Evolutionary conservation across 2,329 filamentous ascomycete species (phyloP).

Genomic region (Verticillium isaacii): DNA sequence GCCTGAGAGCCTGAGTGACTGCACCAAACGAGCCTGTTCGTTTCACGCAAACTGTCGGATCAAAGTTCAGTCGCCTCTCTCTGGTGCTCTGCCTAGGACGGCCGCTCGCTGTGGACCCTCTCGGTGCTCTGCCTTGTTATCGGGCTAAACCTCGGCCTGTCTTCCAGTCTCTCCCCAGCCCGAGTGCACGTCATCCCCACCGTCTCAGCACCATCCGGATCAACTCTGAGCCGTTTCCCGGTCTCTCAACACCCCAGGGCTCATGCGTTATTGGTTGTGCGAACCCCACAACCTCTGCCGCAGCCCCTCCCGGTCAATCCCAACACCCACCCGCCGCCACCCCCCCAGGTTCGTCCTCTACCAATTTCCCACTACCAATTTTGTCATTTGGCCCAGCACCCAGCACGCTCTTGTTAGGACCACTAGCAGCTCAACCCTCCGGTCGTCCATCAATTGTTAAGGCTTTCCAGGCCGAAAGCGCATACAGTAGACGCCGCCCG

Average conservation of each 20-base stretch:
- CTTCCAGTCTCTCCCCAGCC: no score
- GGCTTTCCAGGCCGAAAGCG: slow-evolving; percentile 10
- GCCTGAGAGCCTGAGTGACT: not conserved
- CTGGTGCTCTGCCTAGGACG: no score
- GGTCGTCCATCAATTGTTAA: slow-evolving; percentile 9
- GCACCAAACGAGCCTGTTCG: no score
- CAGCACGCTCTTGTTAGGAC: slow-evolving; percentile 27
- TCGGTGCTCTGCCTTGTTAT: not conserved
- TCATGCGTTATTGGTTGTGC: not conserved
- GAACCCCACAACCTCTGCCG: not conserved
- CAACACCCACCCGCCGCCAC: slow-evolving; percentile 9
- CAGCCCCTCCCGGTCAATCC: not conserved
- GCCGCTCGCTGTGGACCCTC: not conserved
- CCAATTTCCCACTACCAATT: slow-evolving; percentile 37
- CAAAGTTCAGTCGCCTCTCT: no score
- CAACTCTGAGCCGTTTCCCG: not conserved
- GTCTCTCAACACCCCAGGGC: not conserved
- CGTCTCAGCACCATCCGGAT: not conserved
- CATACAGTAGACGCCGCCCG: not conserved
- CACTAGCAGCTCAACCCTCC: slow-evolving; percentile 15
- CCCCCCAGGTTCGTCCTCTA: slow-evolving; percentile 14
- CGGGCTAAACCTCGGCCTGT: slow-evolving; percentile 5
- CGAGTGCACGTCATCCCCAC: no score
- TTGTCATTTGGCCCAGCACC: slow-evolving; percentile 26
- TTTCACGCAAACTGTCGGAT: no score